A percentile compares a stretch with the other conserved stretches of the same genome.
These are phyloP conservation scores for Thermochaetoides dissita DNA, from an alignment of 2,329 filamentous ascomycete species.

Conservation along the genomic window DNA sequence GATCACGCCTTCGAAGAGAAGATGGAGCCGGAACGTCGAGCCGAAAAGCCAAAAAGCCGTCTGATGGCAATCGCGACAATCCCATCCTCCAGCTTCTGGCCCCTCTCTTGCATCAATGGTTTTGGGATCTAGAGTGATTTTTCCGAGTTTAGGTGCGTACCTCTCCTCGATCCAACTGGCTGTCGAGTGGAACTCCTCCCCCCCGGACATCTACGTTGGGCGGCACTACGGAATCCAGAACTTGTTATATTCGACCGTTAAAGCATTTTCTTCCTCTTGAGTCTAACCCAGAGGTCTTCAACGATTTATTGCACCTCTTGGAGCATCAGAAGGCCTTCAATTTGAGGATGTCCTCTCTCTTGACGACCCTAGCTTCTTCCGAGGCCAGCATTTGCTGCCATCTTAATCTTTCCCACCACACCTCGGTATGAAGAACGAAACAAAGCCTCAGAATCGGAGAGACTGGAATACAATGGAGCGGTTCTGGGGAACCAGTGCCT, in stretches of 20 bases:
- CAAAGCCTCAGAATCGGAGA: constrained; percentile 12
- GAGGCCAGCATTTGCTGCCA: constrained; percentile 50
- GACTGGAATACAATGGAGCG: constrained; percentile 6
- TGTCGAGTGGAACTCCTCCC: no score
- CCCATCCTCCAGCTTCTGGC: no score
- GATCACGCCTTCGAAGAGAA: no score
- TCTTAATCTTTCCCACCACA: constrained; percentile 55
- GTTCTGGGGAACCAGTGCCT: no score
- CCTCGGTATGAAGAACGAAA: constrained; percentile 45
- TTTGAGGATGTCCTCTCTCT: constrained; percentile 60
- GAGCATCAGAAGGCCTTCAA: constrained; percentile 40
- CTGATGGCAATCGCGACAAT: no score
- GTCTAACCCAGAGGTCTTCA: constrained; percentile 53
- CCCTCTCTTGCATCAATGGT: no score
- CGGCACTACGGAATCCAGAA: no score
- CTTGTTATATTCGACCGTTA: background rate
- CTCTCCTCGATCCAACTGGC: no score
- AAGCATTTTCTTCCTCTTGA: constrained; percentile 21
- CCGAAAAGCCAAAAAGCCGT: no score
- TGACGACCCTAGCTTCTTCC: constrained; percentile 51
- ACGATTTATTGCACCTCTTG: constrained; percentile 47
- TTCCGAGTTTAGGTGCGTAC: no score
- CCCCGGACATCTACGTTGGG: no score
- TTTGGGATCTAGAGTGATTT: no score
- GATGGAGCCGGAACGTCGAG: background rate